Percentiles rank a stretch among this genome's conserved stretches.
Conservation (phyloP, 176 grass and related monocot genomes). For the Hsuehochloa calcarea region DNA sequence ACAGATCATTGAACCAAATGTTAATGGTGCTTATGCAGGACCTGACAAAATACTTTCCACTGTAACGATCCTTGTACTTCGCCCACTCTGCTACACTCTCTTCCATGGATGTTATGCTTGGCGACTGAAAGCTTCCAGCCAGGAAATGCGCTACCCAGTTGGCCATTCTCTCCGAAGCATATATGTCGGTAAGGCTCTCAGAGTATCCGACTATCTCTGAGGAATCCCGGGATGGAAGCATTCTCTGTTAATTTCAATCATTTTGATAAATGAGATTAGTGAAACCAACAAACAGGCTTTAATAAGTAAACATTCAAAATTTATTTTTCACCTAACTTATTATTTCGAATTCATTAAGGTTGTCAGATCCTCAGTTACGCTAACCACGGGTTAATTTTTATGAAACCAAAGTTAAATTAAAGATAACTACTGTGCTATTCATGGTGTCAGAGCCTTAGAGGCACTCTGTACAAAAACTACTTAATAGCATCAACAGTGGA, state of each 20-base stretch:
- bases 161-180: constrained; percentile 63
- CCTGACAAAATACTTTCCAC: constrained; percentile 42
- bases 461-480: background rate
- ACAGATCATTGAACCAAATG: constrained; percentile 76
- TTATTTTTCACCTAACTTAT: background rate
- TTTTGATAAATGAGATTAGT: constrained; percentile 6
- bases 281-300: background rate
- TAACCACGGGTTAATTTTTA: background rate
- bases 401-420: background rate
- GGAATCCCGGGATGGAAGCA: constrained; percentile 80
- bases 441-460: background rate
- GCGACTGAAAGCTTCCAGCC: constrained; percentile 48
- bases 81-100: constrained; percentile 61
- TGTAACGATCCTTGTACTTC: constrained; percentile 62
- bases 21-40: constrained; percentile 65
- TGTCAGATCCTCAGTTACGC: background rate
- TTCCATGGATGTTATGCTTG: constrained; percentile 79
- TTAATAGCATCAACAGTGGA: background rate
- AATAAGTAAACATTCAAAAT: background rate
- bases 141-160: constrained; percentile 73
- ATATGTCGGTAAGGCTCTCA: constrained; percentile 63
- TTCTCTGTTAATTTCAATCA: constrained; percentile 40
- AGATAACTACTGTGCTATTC: background rate
- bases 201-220: constrained; percentile 76
- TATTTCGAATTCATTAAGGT: constrained; percentile 8